Conservation (phyloP, 352 stramenopile species). For the Pythium grandisporangium region DNA sequence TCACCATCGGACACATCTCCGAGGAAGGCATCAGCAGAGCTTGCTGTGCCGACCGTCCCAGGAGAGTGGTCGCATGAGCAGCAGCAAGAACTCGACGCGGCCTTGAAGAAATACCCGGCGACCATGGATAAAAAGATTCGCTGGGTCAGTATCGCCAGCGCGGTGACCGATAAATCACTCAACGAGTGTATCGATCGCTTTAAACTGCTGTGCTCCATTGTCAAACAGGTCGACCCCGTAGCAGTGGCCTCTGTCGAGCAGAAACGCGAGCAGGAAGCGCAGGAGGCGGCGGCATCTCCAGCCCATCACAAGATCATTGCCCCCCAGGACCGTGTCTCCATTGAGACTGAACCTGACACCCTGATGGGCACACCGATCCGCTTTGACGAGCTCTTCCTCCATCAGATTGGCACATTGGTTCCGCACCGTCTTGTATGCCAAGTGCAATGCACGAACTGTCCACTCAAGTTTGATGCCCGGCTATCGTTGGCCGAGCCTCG, state of each 20-base stretch:
- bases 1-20: too few species aligned
- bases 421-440: constrained; percentile 52
- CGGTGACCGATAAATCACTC: constrained; percentile 53
- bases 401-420: constrained; percentile 70
- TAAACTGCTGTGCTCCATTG: constrained; percentile 44
- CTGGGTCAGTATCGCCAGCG: constrained; percentile 55
- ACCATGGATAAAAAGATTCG: constrained; percentile 64
- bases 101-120: constrained; percentile 61
- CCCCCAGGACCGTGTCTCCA: constrained; percentile 22
- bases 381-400: constrained; percentile 64
- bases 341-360: constrained; percentile 51
- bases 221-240: constrained; percentile 9
- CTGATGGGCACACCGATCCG: constrained; percentile 38
- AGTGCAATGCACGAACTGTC: constrained; percentile 63
- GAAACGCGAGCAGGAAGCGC: constrained; percentile 9
- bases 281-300: constrained; percentile 15
- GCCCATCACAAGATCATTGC: constrained; percentile 66
- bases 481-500: constrained; percentile 29
- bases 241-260: constrained; percentile 4
- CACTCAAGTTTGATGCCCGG: constrained; percentile 54
- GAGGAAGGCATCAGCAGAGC: too few species aligned
- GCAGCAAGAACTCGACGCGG: constrained; percentile 51
- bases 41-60: not conserved
- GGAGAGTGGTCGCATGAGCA: constrained; percentile 51
- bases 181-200: constrained; percentile 83